Evolutionary conservation across 257 asterid species (phyloP), one percentile per base, ranked within the genome.

Genomic region (Nicotiana undulata): DNA sequence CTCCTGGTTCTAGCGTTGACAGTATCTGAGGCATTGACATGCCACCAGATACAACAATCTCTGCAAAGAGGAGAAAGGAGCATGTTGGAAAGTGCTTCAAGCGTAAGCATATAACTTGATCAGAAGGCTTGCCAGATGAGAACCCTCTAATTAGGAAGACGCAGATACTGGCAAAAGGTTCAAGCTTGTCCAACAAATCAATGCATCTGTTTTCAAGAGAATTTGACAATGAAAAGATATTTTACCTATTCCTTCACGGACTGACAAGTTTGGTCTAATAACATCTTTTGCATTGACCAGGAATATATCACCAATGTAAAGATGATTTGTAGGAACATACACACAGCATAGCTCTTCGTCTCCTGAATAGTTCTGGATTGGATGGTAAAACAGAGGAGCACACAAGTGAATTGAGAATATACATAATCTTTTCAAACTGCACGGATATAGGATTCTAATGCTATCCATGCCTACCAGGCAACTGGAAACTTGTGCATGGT

Each of bases 231-330:
- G 37, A 7, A 17, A 76, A 26, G 68, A 61, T 46, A 0, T 34
- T 85, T 85, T 84, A 89, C 92, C 92, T 80, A 89, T 89, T 58
- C 92, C 92, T 82, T 89, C 90, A 46, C 92, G 87, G 44, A 89
- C 90, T n/a, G 92, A 89, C 81, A 87, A 82, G 82, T 80, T 89
- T 31, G 92, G 90, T 56, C 92, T 82, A 22, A 89, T 88, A 70
- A 89, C 89, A 80, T 89, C 92, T n/a, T 84, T 84, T 72, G 89
- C 76, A 56, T 82, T 89, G 44, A 89, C 88, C 44, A 89, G 85
- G 80, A 89, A 89, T 52, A 89, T 84, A 85, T 89, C 92, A 55
- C 92, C 92, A 75, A 89, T 80, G 81, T 89, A 89, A 32, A 89
- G 89, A 81, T 89, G 92, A 82, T 89, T 89, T 63, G 92, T 87